Evolutionary conservation across 2,329 filamentous ascomycete genomes (phyloP), one percentile per base, ranked within the genome.

Genomic region (Cladosporium phlei): DNA sequence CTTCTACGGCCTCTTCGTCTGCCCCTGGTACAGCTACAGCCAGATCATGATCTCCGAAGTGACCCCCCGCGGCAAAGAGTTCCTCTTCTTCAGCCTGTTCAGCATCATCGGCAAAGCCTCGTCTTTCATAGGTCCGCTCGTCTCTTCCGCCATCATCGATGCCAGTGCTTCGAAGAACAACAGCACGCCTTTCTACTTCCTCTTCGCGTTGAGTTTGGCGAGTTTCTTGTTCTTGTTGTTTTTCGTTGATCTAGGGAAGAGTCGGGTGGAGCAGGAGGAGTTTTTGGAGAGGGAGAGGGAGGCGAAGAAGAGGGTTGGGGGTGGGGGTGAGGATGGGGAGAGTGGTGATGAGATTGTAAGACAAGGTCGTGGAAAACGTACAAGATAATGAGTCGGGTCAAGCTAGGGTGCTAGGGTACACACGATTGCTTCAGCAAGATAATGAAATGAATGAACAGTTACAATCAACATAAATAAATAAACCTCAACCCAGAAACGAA

Each of bases 11-110:
- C 67, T 86, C 1, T 74, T 84, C 37, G 78, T 85, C 5, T 83
- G 81, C 52, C 81, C 82, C 0, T 85, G 81, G 81, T 85, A 85
- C 62, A 80, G 77, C 38, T 86, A 86, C 63, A 79, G 75, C 0
- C 82, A 85, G 59, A 85, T 82, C 56, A 82, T 86, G 75, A 86
- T 86, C 54, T 79, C 76, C 2, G 82, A 84, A 55, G 80, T 86
- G 2, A 84, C 81, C 0, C 82, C 82, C 0, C 71, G 79, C 5
- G 82, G 82, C 28, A 80, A 84, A 56, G 83, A 85, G 54, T 85
- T 84, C 55, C 66, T 86, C 9, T 86, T 86, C 69, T 86, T 86
- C 71, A 77, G 73, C 37, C 64, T 86, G 1, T 85, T 85, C 65
- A 80, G 76, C 51, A 83, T 85, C 55, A 76, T 85, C 21, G 81